Evolutionary conservation across 495 filamentous ascomycete species (phyloP), one percentile per base, ranked within the genome.

Genomic region (Hyphodiscus hymeniophilus): DNA sequence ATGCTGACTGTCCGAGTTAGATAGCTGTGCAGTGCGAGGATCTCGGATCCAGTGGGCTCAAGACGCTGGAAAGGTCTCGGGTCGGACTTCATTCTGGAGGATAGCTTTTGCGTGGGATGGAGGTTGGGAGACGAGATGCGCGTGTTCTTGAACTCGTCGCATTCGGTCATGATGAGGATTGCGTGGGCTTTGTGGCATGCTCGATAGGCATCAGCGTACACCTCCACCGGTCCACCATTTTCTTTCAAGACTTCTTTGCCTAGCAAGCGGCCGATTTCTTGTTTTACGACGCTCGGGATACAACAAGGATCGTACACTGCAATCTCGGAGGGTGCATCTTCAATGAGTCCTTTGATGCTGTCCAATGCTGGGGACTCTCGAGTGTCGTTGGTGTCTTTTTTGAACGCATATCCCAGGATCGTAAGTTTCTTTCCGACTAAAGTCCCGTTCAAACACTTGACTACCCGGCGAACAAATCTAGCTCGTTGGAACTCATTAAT

Each of bases 401-500:
- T 91, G 66, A 87, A 94, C 1, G 87, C 80, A 54, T 82, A 89
- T 0, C 87, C 87, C 1, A 94, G 71, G 3, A 91, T 59, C 1
- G 82, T 75, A 20, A 91, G 69, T 59, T 85, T 87, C 64, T 88
- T 89, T 15, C 75, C 74, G 1, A 74, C 72, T 0, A 89, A 67
- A 4, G 80, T 85, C 45, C 82, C 79, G 56, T 84, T 81, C 21
- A 91, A 70, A 39, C 79, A 76, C 20, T 65, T 63, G 45, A 89
- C 75, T 7, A 90, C 74, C 13, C 77, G 71, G 39, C 71, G 67
- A 1, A 76, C 68, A 57, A 87, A 89, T 0, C 85, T 76, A 23
- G 76, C 68, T 8, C 83, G 78, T 59, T 89, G 85, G 62, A 78
- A 79, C 56, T 87, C 82, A 65, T 92, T 92, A 68, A 91, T 81